These are phyloP conservation scores for Fusarium papillatum DNA, from an alignment of 2,329 filamentous ascomycete genomes.

Conservation along the genomic window DNA sequence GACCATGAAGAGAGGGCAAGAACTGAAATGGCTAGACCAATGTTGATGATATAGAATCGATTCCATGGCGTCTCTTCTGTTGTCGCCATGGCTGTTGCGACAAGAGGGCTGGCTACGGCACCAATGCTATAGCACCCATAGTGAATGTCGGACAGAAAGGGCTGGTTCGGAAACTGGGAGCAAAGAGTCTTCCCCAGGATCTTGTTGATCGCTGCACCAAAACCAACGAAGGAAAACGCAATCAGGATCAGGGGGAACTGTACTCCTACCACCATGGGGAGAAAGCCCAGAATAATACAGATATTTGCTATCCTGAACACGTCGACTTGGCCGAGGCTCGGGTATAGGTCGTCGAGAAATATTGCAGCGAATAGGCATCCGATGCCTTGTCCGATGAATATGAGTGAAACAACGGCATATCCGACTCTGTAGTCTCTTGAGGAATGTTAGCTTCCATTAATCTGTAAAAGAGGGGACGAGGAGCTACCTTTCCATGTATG, in stretches of 20 bases:
- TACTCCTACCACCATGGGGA: neutral
- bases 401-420: neutral
- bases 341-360: neutral
- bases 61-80: too few relatives aligned
- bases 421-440: neutral
- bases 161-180: neutral
- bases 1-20: neutral
- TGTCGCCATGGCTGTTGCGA: neutral
- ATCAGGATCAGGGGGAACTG: neutral
- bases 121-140: neutral
- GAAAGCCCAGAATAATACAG: neutral
- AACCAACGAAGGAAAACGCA: neutral
- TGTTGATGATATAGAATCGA: neutral
- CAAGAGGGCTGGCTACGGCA: neutral
- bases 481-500: neutral
- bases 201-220: neutral
- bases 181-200: neutral
- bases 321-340: neutral
- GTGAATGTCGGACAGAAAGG: neutral
- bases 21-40: neutral
- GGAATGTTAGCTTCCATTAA: neutral
- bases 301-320: neutral
- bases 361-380: neutral
- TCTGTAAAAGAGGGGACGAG: too few relatives aligned
- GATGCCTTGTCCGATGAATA: neutral